A percentile compares a stretch with the other conserved stretches of the same genome.
These are phyloP conservation scores for Nissolia schottii DNA, from an alignment of 306 rosid species.

Conservation along the genomic window DNA sequence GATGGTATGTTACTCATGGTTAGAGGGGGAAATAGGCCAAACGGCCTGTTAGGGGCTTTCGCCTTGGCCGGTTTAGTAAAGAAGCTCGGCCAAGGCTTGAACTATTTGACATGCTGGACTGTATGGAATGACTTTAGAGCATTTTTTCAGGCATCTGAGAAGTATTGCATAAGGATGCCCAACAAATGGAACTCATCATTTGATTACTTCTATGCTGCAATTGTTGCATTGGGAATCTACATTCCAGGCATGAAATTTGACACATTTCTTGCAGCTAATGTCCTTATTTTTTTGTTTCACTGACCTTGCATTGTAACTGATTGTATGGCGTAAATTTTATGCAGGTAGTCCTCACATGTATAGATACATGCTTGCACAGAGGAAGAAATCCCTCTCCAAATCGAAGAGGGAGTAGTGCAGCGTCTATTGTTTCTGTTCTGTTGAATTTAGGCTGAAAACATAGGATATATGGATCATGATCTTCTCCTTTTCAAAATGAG, in stretches of 20 bases:
- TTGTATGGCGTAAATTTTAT: constrained; percentile 16
- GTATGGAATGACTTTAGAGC: constrained; percentile 1
- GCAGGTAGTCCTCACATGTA: constrained; percentile 86
- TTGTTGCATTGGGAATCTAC: constrained; percentile 47
- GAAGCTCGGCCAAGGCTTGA: too few species aligned
- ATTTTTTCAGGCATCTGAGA: constrained; percentile 63
- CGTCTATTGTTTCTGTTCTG: not conserved
- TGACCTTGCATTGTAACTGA: not conserved
- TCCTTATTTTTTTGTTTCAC: not conserved
- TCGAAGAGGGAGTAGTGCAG: constrained; percentile 44
- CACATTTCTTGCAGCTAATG: not conserved
- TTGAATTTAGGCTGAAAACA: constrained; percentile 8
- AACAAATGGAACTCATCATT: constrained; percentile 76
- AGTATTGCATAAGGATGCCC: constrained; percentile 80
- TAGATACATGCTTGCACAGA: constrained; percentile 66
- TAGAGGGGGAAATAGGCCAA: too few species aligned
- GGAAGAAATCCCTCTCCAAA: constrained; percentile 70
- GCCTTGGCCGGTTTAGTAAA: too few species aligned
- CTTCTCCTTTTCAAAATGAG: too few species aligned
- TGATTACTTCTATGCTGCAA: constrained; percentile 50
- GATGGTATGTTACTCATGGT: not conserved
- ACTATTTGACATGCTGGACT: not conserved
- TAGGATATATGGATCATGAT: not conserved
- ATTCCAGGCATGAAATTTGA: constrained; percentile 58
- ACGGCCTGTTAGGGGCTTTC: too few species aligned